Evolutionary conservation across 495 filamentous ascomycete species (phyloP).

Genomic region (Lasiosphaeria hispida): DNA sequence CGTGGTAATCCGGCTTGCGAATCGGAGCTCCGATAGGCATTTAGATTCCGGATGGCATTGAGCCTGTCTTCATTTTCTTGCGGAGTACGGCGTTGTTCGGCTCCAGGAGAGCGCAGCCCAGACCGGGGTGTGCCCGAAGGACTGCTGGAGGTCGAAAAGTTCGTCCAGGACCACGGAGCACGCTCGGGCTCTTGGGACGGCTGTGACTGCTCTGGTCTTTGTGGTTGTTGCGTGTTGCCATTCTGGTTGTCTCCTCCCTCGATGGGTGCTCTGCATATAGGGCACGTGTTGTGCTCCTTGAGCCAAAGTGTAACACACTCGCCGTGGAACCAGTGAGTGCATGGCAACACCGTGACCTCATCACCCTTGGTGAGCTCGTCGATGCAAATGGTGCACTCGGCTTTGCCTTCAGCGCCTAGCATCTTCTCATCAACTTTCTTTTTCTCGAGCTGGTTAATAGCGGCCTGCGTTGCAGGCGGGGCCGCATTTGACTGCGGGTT

Average conservation of each 20-base stretch:
- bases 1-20: neutral
- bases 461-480: conserved; percentile 72
- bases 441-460: conserved; percentile 71
- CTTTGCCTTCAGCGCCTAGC: conserved; percentile 58
- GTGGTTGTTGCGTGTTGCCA: conserved; percentile 1
- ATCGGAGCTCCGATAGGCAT: neutral
- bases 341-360: conserved; percentile 77
- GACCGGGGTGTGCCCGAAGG: neutral
- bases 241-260: conserved; percentile 28
- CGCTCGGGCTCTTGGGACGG: neutral
- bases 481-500: conserved; percentile 71
- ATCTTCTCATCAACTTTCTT: conserved; percentile 64
- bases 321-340: conserved; percentile 88
- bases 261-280: conserved; percentile 79
- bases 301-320: conserved; percentile 78
- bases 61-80: conserved; percentile 27
- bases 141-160: too few relatives aligned
- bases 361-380: conserved; percentile 73
- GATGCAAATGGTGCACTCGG: conserved; percentile 92
- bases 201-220: neutral
- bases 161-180: too few relatives aligned
- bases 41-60: conserved; percentile 22
- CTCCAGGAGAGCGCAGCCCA: neutral
- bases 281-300: conserved; percentile 84
- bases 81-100: conserved; percentile 5